Percentiles rank a stretch among this genome's conserved stretches.
Evolutionary conservation across 495 filamentous ascomycete genomes (phyloP).

Genomic region (Penicillium macrosclerotiorum): DNA sequence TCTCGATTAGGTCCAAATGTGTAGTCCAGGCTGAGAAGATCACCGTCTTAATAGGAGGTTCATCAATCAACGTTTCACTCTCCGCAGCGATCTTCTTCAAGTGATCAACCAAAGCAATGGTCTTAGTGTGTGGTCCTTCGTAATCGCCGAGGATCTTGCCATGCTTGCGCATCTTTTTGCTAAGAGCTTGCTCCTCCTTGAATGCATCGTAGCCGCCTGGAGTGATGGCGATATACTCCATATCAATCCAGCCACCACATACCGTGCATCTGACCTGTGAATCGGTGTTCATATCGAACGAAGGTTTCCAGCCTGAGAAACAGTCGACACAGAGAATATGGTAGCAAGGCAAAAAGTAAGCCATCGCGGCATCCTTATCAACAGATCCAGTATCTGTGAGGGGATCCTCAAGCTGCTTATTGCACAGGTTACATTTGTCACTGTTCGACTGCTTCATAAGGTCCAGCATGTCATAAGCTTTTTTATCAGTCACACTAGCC

Average conservation of each 20-base stretch:
- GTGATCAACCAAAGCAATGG: constrained; percentile 68
- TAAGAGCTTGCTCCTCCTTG: constrained; percentile 45
- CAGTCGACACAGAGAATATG: constrained; percentile 78
- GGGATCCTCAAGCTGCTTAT: constrained; percentile 53
- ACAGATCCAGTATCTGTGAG: constrained; percentile 44
- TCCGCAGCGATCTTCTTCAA: constrained; percentile 59
- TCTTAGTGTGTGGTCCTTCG: constrained; percentile 86
- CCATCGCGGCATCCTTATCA: constrained; percentile 64
- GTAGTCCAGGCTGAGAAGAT: constrained; percentile 94
- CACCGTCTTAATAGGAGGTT: constrained; percentile 80
- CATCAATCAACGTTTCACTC: constrained; percentile 53
- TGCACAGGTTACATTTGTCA: constrained; percentile 69
- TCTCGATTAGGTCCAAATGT: constrained; percentile 89
- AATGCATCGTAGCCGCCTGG: constrained; percentile 58
- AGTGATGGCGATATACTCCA: constrained; percentile 63
- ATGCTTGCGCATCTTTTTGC: constrained; percentile 44
- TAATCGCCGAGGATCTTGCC: constrained; percentile 67
- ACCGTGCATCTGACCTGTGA: constrained; percentile 54
- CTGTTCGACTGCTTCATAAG: constrained; percentile 75
- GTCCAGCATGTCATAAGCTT: constrained; percentile 78
- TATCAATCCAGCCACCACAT: constrained; percentile 60
- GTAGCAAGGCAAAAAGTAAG: constrained; percentile 75
- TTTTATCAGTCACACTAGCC: constrained; percentile 55
- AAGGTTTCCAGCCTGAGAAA: constrained; percentile 44
- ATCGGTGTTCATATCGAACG: constrained; percentile 20